These are phyloP conservation scores for Botrytis squamosa DNA, from an alignment of 2,329 filamentous ascomycete species.

Conservation along the genomic window DNA sequence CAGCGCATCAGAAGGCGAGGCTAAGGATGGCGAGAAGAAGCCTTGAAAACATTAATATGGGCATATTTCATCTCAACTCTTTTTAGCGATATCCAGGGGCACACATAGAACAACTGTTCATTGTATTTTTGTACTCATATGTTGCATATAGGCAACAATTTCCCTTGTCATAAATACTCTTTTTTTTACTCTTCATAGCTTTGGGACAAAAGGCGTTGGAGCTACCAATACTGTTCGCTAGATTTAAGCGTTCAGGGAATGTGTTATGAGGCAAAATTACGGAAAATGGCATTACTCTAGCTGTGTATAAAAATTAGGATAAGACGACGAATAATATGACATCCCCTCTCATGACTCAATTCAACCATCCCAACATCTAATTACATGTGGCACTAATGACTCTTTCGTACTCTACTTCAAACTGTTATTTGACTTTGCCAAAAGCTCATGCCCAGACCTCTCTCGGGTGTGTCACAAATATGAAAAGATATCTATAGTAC, in stretches of 20 bases:
- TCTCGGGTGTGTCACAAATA: background rate
- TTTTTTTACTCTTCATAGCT: conserved; percentile 38
- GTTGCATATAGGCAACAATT: conserved; percentile 39
- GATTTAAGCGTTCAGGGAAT: conserved; percentile 33
- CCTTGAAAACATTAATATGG: conserved; percentile 48
- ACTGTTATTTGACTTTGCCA: background rate
- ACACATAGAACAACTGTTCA: conserved; percentile 39
- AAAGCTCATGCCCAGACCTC: background rate
- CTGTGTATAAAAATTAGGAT: conserved; percentile 44
- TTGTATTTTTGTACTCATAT: conserved; percentile 41
- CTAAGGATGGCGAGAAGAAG: conserved; percentile 69
- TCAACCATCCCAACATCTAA: background rate
- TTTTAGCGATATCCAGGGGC: conserved; percentile 35
- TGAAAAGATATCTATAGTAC: background rate
- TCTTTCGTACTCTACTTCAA: background rate
- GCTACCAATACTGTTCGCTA: conserved; percentile 35
- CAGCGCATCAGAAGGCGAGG: conserved; percentile 59
- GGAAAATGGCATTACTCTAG: conserved; percentile 35
- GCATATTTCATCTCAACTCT: conserved; percentile 31
- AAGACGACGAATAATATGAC: conserved; percentile 53
- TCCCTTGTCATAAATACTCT: conserved; percentile 37
- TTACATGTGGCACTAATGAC: background rate
- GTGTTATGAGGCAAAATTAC: conserved; percentile 33
- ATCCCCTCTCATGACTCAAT: conserved; percentile 52
- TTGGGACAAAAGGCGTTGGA: conserved; percentile 39